A percentile compares a stretch with the other conserved stretches of the same genome.
Conservation (phyloP, 2,329 filamentous ascomycete genomes). For the Karstenula rhodostoma region DNA sequence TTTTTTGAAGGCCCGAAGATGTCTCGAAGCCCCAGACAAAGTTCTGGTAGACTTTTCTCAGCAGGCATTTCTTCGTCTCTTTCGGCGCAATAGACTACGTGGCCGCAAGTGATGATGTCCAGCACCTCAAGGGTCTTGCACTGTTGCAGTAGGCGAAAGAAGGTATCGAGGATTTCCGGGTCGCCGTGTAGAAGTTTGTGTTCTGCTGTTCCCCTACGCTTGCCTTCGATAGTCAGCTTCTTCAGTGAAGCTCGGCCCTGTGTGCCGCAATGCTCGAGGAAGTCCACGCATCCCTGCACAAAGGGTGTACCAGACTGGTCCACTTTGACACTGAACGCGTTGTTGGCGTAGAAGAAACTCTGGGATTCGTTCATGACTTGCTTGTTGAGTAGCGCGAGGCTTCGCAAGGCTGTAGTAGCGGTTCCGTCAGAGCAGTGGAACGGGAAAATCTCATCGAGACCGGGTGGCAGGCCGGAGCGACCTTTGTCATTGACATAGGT, state of each 20-base stretch:
- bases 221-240: background rate
- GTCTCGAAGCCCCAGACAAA: background rate
- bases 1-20: too few species aligned
- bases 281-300: background rate
- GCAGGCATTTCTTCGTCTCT: background rate
- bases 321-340: background rate
- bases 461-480: too few species aligned
- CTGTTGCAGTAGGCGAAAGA: background rate
- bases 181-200: background rate
- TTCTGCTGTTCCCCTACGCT: background rate
- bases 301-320: background rate
- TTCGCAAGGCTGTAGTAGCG: background rate
- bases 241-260: background rate
- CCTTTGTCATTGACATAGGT: background rate
- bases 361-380: background rate
- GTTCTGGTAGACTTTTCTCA: background rate
- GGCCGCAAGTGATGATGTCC: background rate
- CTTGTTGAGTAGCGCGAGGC: background rate
- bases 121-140: background rate
- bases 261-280: background rate
- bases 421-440: too few species aligned
- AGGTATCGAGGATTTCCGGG: background rate
- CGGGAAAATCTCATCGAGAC: too few species aligned
- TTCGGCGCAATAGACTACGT: background rate
- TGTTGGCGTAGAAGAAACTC: constrained; percentile 1